phyloP scores from a whole-genome alignment of 1,284 basidiomycete species.

The Fereydounia khargensis region DNA sequence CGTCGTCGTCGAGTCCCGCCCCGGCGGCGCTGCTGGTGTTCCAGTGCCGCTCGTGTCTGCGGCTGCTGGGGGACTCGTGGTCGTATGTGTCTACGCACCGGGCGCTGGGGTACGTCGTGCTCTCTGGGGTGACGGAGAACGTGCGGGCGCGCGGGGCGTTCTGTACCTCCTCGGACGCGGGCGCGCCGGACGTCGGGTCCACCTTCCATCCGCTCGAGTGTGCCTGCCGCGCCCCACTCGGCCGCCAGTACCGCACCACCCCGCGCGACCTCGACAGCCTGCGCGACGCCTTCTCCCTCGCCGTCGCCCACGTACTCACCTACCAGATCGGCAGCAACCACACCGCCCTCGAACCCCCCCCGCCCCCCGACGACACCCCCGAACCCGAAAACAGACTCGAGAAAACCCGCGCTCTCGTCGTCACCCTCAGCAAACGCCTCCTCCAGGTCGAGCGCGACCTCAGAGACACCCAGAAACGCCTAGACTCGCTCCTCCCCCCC shows the following conservation, averaged over 20 bases:
- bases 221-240: conserved; percentile 17
- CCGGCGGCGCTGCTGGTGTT: conserved; percentile 29
- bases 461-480: conserved; percentile 4
- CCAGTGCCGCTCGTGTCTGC: conserved; percentile 30
- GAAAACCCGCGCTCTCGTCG: conserved; percentile 16
- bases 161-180: background rate
- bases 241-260: conserved; percentile 32
- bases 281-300: conserved; percentile 25
- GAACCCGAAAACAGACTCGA: conserved; percentile 15
- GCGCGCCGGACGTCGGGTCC: conserved; percentile 12
- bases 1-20: conserved; percentile 1
- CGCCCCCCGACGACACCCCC: background rate
- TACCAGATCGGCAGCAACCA: conserved; percentile 19
- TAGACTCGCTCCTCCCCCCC: conserved; percentile 4
- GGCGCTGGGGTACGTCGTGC: conserved; percentile 33
- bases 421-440: conserved; percentile 20
- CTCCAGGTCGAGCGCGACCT: conserved; percentile 24
- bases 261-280: conserved; percentile 28
- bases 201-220: conserved; percentile 27
- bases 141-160: conserved; percentile 7
- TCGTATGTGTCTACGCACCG: conserved; percentile 30
- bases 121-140: conserved; percentile 20
- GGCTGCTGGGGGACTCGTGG: conserved; percentile 31
- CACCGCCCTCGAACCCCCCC: conserved; percentile 2
- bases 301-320: conserved; percentile 16